Evolutionary conservation across 805 yeast species (phyloP), one percentile per base, ranked within the genome.

Genomic region (Deakozyma indianensis): DNA sequence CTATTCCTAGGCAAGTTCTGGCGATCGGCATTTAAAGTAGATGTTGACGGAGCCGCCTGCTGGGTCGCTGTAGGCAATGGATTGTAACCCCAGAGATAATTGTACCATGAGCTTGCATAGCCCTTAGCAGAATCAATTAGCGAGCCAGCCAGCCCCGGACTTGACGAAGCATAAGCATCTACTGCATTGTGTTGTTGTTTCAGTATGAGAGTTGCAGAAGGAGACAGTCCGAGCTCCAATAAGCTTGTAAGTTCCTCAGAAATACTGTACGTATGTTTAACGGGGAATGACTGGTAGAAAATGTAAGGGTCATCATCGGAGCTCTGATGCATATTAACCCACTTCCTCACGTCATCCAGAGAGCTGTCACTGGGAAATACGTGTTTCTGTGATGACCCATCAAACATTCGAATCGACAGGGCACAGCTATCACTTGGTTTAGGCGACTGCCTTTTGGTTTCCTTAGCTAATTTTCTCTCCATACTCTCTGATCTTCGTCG

Each of bases 361-460:
- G 75, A 72, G 7, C 70, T 66, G 1, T 53, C 47, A 1, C 71
- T 59, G 1, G 56, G 47, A 52, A 84, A 83, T 22, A 66, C 66
- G 41, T 74, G 69, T 45, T 69, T 71, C 2, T 80, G 47, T 1
- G 82, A 65, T 9, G 67, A 64, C 0, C 94, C 92, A 60, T 84
- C 82, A 43, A 84, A 70, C 35, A 82, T 64, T 52, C 83, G 74
- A 9, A 84, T 66, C 16, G 75, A 70, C 9, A 80, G 60, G 0
- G 68, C 59, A 50, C 83, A 51, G 50, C 28, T 14, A 14, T 7
- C 7, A 14, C 14, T 25, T 7, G 14, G 14, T 25, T 7, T 14
- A 25, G 28, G 28, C 14, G 28, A 25, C 14, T 14, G 28, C 14
- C 14, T 25, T 14, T 7, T 14, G 7, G 7, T 25, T 14, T 9